These are phyloP conservation scores for Berkeleyomyces rouxiae DNA, from an alignment of 2,329 filamentous ascomycete species.

Conservation along the genomic window DNA sequence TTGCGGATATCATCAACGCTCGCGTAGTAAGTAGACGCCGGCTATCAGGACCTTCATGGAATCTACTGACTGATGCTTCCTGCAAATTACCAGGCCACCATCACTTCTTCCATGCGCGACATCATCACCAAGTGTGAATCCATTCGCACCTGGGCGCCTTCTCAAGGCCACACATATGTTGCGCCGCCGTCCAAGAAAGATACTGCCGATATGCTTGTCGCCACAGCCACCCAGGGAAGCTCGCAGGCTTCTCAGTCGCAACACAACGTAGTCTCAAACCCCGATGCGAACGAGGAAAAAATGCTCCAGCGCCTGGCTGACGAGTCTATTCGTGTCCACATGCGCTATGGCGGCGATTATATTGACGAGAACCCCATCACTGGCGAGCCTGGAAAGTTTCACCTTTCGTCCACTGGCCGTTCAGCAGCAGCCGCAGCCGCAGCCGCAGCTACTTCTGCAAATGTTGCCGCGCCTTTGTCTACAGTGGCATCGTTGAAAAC, in stretches of 20 bases:
- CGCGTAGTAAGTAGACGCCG: conserved; percentile 31
- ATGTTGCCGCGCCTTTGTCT: not conserved
- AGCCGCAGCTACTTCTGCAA: not conserved
- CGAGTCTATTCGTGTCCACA: conserved; percentile 40
- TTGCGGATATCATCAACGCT: conserved; percentile 42
- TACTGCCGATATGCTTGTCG: conserved; percentile 19
- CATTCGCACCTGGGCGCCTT: conserved; percentile 37
- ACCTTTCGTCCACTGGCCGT: conserved; percentile 42
- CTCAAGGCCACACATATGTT: conserved; percentile 36
- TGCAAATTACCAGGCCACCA: conserved; percentile 28
- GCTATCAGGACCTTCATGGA: not conserved
- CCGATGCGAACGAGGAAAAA: conserved; percentile 23
- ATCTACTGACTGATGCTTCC: not conserved
- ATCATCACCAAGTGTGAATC: conserved; percentile 34
- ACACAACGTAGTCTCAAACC: not conserved
- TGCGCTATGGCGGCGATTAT: conserved; percentile 45
- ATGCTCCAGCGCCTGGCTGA: conserved; percentile 34
- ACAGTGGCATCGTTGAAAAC: not conserved
- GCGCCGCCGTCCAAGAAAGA: conserved; percentile 20
- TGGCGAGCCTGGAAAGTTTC: conserved; percentile 47
- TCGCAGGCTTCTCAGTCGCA: conserved; percentile 17
- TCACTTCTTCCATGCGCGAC: conserved; percentile 38
- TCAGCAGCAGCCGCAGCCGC: conserved; percentile 21
- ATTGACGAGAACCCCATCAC: conserved; percentile 54
- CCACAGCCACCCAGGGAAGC: conserved; percentile 15